Percentiles rank a stretch among this genome's conserved stretches.
Conservation (phyloP, 176 grass and related monocot species). For the Hordeum marinum region DNA sequence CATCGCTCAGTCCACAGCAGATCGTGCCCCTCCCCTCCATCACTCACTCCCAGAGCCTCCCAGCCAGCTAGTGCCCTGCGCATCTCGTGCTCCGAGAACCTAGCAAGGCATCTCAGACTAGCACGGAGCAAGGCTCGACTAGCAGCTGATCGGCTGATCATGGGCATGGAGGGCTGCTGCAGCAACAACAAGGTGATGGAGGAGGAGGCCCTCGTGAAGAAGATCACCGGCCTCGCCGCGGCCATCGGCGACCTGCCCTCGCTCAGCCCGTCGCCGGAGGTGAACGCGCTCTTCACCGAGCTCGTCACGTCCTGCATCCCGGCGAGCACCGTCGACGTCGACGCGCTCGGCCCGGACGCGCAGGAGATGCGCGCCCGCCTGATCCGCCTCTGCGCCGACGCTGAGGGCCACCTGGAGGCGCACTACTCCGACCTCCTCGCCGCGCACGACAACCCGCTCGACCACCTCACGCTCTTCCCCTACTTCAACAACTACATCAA, state of each 20-base stretch:
- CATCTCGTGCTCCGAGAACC: not conserved
- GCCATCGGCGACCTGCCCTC: slow-evolving; percentile 46
- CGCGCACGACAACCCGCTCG: slow-evolving; percentile 58
- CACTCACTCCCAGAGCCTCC: not conserved
- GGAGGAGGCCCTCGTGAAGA: slow-evolving; percentile 43
- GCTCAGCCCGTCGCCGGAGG: slow-evolving; percentile 59
- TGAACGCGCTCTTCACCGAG: slow-evolving; percentile 80
- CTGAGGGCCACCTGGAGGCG: slow-evolving; percentile 69
- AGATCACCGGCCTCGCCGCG: slow-evolving; percentile 42
- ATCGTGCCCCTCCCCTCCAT: not conserved
- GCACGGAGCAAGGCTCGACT: not conserved
- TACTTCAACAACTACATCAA: slow-evolving; percentile 84
- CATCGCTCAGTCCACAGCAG: not conserved
- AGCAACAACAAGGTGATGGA: not conserved
- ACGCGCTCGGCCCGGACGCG: slow-evolving; percentile 32
- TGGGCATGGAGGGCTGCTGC: not conserved
- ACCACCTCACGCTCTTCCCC: slow-evolving; percentile 59
- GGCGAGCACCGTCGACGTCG: slow-evolving; percentile 43
- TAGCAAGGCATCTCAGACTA: not conserved
- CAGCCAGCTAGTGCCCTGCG: not conserved
- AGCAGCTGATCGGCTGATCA: not conserved
- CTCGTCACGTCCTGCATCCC: slow-evolving; percentile 75
- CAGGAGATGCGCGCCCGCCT: slow-evolving; percentile 66
- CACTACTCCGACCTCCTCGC: slow-evolving; percentile 84
- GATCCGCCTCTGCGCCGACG: slow-evolving; percentile 51